Base-by-base conservation (phyloP, 805 yeast species). In the Candida pseudofarinosa region DNA sequence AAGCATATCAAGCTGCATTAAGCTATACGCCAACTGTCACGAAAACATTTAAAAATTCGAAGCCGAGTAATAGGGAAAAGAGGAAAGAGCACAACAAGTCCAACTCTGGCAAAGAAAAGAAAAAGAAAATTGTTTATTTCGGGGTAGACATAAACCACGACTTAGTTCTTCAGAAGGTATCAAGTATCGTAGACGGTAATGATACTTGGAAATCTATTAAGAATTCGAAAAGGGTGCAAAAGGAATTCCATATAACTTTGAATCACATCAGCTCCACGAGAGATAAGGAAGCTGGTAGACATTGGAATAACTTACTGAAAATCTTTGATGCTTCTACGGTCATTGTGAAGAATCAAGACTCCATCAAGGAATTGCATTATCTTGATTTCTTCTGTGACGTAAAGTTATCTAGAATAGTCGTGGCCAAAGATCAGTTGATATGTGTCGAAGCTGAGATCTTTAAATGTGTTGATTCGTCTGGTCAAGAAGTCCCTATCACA, bases 181-280 rank as follows among this genome's bases (percentile, higher is more conserved):
- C 47, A 1, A 8, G 18, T 2, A n/a, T 41, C 4, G 23, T 54
- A 1, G 46, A 44, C 4, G 23, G 37, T 3, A 19, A 46, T 26
- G 19, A 23, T 30, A 44, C 54, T 17, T 66, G 63, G 63, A 37
- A 43, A 28, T 31, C 28, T 3, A 44, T 78, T 10, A 49, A 63
- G 28, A 40, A 54, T 1, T 42, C 38, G 0, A 54, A 60, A 1
- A 60, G 80, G 28, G 58, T 83, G 1, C 87, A 80, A 48, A 39
- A 55, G 0, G 69, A 69, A 20, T 81, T 85, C 50, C 95, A 87
- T 55, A 75, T 86, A 2, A 88, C 95, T 0, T 55, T 85, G 35
- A 69, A 77, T 3, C 95, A 85, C 54, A 31, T 50, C 3, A 46
- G 50, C 4, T 12, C 47, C 0, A 18, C 50, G 8, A 51, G 49